phyloP scores from a whole-genome alignment of 2,329 filamentous ascomycete genomes.

The Alternaria triticina region DNA sequence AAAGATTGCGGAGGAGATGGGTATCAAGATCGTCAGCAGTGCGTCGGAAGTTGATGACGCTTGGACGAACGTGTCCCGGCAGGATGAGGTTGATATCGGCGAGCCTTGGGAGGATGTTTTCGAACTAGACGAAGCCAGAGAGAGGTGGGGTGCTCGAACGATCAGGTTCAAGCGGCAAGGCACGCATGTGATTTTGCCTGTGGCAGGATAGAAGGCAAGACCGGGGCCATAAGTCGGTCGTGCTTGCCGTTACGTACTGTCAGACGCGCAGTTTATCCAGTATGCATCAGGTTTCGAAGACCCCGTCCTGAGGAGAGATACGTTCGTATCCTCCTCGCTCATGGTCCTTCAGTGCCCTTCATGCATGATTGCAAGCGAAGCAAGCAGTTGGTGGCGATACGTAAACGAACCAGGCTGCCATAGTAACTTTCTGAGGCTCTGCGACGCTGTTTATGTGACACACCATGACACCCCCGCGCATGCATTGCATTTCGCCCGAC shows the following conservation, averaged over 20 bases:
- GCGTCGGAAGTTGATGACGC: neutral
- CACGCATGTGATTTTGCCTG: neutral
- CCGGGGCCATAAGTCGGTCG: neutral
- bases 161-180: neutral
- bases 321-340: neutral
- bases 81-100: conserved; percentile 7
- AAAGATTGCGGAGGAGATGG: neutral
- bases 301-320: too few species aligned
- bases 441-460: neutral
- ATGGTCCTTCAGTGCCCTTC: neutral
- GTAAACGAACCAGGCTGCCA: neutral
- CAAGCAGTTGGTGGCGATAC: neutral
- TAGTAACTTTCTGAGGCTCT: neutral
- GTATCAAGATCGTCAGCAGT: conserved; percentile 4
- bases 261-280: neutral
- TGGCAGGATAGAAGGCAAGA: neutral
- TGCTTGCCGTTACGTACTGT: neutral
- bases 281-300: neutral
- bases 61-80: neutral
- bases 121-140: conserved; percentile 1
- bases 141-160: neutral
- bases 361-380: neutral
- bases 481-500: neutral
- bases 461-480: neutral
- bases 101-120: conserved; percentile 9